A percentile compares a stretch with the other conserved stretches of the same genome.
Evolutionary conservation across 129 eudicot genomes (phyloP).

Genomic region (Tagetes patula): DNA sequence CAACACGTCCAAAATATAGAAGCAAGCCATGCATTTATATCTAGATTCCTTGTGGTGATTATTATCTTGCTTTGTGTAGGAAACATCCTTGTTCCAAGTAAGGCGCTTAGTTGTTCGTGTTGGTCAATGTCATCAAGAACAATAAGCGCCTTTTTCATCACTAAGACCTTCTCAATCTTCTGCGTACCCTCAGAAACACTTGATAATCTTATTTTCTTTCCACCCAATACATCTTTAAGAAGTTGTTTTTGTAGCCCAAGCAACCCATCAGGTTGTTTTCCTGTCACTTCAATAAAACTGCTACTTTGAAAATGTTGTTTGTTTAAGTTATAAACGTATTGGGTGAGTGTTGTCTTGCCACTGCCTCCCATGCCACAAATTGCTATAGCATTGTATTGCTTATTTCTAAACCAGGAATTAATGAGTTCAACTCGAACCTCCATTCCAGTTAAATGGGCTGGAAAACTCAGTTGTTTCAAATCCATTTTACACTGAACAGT

Average conservation of each 20-base stretch:
- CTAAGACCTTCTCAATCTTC: constrained; percentile 4
- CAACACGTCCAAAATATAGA: constrained; percentile 3
- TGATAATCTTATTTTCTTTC: neutral
- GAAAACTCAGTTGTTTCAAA: neutral
- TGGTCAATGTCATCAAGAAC: constrained; percentile 27
- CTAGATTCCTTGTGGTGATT: constrained; percentile 13
- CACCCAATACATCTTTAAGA: neutral
- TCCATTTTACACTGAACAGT: constrained; percentile 5
- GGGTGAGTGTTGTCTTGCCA: constrained; percentile 29
- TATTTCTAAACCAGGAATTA: constrained; percentile 4
- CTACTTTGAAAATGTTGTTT: constrained; percentile 9
- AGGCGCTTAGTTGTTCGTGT: constrained; percentile 7
- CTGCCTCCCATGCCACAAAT: constrained; percentile 25
- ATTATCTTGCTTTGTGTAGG: constrained; percentile 16
- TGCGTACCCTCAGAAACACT: constrained; percentile 9
- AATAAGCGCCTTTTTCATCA: constrained; percentile 4
- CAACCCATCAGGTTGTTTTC: constrained; percentile 21
- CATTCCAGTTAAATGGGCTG: constrained; percentile 15
- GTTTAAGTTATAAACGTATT: constrained; percentile 19
- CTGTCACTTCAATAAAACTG: constrained; percentile 3
- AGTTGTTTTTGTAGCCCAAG: constrained; percentile 21
- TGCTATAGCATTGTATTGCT: constrained; percentile 2
- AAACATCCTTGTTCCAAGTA: constrained; percentile 14
- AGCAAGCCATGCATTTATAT: constrained; percentile 6
- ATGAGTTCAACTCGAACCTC: constrained; percentile 9